Evolutionary conservation across 148 eudicot species (phyloP).

Genomic region (Dysphania ambrosioides): DNA sequence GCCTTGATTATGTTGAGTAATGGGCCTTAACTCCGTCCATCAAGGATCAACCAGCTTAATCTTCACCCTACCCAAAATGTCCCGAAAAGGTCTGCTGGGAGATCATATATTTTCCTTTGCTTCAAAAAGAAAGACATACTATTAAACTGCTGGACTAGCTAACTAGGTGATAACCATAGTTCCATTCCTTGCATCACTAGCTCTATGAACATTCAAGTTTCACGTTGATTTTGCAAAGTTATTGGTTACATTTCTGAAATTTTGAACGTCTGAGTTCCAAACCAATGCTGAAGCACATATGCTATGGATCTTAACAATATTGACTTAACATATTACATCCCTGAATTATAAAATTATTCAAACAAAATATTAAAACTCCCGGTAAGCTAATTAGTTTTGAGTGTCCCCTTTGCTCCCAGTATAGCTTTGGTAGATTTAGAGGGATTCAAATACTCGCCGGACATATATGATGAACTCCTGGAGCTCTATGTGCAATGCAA

Average conservation of each 20-base stretch:
- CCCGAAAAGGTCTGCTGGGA: too few relatives aligned
- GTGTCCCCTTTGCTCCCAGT: too few relatives aligned
- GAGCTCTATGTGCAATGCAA: too few relatives aligned
- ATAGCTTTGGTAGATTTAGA: neutral
- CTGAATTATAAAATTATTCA: too few relatives aligned
- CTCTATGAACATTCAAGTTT: neutral
- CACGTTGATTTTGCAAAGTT: neutral
- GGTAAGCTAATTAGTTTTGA: too few relatives aligned
- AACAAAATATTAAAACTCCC: too few relatives aligned
- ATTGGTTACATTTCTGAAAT: neutral
- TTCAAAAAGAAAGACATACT: neutral
- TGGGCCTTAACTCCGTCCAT: neutral
- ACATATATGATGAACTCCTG: neutral
- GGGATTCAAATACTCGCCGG: neutral
- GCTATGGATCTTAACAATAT: too few relatives aligned
- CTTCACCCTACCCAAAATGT: neutral
- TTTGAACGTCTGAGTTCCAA: neutral
- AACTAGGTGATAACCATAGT: neutral
- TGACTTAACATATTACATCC: too few relatives aligned
- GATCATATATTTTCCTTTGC: neutral
- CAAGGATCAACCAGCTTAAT: neutral
- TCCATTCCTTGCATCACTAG: neutral
- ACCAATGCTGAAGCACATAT: neutral
- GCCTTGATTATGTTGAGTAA: neutral
- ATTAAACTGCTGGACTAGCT: neutral